phyloP scores from a whole-genome alignment of 768 basidiomycete genomes.

The Mycena sanguinolenta region DNA sequence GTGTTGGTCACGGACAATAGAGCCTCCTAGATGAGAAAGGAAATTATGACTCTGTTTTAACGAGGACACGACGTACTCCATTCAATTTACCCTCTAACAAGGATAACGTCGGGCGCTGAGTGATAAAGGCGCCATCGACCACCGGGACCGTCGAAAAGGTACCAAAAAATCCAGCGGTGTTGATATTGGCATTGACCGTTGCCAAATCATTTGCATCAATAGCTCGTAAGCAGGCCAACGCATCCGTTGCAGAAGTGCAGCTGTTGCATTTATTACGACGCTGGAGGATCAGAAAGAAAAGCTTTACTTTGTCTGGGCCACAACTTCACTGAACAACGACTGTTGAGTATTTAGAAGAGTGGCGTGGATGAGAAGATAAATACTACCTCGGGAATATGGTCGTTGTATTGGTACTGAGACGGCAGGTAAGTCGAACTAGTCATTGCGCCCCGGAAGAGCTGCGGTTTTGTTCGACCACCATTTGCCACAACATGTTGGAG shows the following conservation, averaged over 20 bases:
- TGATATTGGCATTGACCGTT: conserved; percentile 40
- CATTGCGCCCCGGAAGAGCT: conserved; percentile 48
- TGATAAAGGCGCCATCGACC: conserved; percentile 51
- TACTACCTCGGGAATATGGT: conserved; percentile 43
- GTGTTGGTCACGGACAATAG: conserved; percentile 42
- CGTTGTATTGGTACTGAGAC: conserved; percentile 51
- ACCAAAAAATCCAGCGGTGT: conserved; percentile 41
- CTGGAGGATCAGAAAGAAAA: neutral
- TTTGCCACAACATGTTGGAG: conserved; percentile 50
- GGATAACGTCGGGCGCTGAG: conserved; percentile 48
- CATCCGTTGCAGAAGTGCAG: conserved; percentile 41
- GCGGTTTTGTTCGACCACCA: conserved; percentile 48
- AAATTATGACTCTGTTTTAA: neutral
- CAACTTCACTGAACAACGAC: conserved; percentile 34
- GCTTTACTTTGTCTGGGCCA: conserved; percentile 39
- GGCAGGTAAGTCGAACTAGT: conserved; percentile 51
- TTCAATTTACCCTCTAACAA: conserved; percentile 46
- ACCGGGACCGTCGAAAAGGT: conserved; percentile 47
- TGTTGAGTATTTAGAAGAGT: neutral
- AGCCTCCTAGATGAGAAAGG: conserved; percentile 30
- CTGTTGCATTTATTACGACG: conserved; percentile 23
- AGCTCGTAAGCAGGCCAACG: conserved; percentile 47
- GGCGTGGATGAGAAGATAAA: neutral
- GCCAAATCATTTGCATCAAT: conserved; percentile 42
- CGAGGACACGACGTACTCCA: conserved; percentile 40